Base-by-base conservation (phyloP, 2,329 filamentous ascomycete genomes). In the Talaromyces sp. region DNA sequence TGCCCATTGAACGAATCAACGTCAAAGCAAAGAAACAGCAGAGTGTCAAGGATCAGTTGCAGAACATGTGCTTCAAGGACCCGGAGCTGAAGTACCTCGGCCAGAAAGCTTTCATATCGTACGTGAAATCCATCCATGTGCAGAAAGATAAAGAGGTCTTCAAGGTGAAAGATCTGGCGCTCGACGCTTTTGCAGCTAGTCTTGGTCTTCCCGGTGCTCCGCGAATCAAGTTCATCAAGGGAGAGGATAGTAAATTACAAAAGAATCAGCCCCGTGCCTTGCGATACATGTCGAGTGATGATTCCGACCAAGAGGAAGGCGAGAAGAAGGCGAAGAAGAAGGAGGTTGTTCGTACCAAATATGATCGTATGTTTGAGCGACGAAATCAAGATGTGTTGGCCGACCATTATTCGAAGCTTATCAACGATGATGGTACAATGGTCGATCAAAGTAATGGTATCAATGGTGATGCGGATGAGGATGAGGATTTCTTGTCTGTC, bases 361-460 rank as follows among this genome's bases (percentile, higher is more conserved):
- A 96, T 76, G 93, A 99, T 78, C 90, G 92, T 71, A 98, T 99
- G 95, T 97, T 98, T 78, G 94, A 97, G 81, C 86, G 95, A 67
- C 91, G 90, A 71, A 99, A 99, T 78, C 94, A 98, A 78, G 93
- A 97, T 74, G 91, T 99, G 37, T 80, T 99, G 69, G 93, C 94
- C n/a, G 88, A 90, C 64, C 95, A 99, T 79, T 98, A 97, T 82
- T 87, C 88, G 66, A 97, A 94, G 73, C 85, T 99, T 68, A 88
- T 98, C 67, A 84, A 84, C 60, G 84, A 89, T 45, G 87, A 85
- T 47, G 79, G 78, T 76, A 83, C 66, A 68, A 77, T 69, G 78
- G 79, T 68, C 74, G 77, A 57, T n/a, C 69, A 74, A 37, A 72
- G 75, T 39, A 73, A 76, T 41, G 73, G 69, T 17, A 75, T 73